phyloP scores from a whole-genome alignment of 495 filamentous ascomycete species.

The Cenococcum geophilum region DNA sequence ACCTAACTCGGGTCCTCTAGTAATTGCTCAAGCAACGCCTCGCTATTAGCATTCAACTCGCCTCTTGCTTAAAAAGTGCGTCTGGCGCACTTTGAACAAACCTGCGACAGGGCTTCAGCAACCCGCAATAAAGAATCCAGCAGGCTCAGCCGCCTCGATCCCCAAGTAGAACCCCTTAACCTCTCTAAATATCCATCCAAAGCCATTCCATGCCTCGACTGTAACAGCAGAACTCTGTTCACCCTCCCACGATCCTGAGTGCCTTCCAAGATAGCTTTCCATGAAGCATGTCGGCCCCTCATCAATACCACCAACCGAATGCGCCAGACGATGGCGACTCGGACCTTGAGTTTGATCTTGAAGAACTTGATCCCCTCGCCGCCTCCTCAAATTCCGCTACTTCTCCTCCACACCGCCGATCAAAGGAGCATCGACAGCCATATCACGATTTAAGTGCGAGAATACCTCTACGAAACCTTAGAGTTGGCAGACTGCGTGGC shows the following conservation, averaged over 20 bases:
- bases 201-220: constrained; percentile 6
- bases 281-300: constrained; percentile 37
- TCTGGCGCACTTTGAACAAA: not conserved
- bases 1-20: too few relatives aligned
- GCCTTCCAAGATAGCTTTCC: not conserved
- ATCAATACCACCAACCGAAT: constrained; percentile 35
- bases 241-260: not conserved
- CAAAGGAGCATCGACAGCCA: constrained; percentile 20
- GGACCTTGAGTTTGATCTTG: constrained; percentile 39
- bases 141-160: not conserved
- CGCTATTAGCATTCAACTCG: not conserved
- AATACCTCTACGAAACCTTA: constrained; percentile 39
- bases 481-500: constrained; percentile 31
- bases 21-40: not conserved
- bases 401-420: constrained; percentile 18
- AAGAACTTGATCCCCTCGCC: constrained; percentile 39
- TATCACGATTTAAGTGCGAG: constrained; percentile 31
- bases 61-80: not conserved
- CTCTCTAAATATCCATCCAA: not conserved
- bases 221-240: not conserved
- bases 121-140: not conserved
- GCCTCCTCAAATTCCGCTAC: constrained; percentile 13
- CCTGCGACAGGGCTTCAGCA: not conserved
- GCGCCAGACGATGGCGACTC: constrained; percentile 30
- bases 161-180: not conserved